Base-by-base conservation (phyloP, 208 protist species). In the Herpetomonas samuelpessoai region DNA sequence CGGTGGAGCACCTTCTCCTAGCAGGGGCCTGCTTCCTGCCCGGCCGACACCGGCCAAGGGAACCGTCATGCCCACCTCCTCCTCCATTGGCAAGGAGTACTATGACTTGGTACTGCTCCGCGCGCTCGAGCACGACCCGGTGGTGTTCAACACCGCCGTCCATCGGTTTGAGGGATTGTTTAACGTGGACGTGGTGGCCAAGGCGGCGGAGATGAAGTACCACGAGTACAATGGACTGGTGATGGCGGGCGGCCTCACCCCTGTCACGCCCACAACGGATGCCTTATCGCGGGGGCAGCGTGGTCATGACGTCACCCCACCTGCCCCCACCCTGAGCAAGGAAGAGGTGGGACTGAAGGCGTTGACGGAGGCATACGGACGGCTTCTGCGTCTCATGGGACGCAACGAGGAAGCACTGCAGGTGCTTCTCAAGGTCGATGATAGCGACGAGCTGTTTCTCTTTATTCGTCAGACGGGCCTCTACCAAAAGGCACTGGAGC, bases 51-150 rank as follows among this genome's bases (percentile, higher is more conserved):
- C n/a, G 19, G 56, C 41, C 26, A 31, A 61, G 19, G 35, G n/a
- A 6, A 35, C 35, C 21, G 2, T 21, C 21, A 9, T 45, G 22
- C 16, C 46, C 21, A 3, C 12, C 6, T 7, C 46, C 3, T 3
- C 3, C 0, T 58, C 65, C 24, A 91, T 91, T 28, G 62, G 55
- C 25, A 65, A 68, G 12, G 59, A 73, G 60, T 92, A 87, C 63
- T 92, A 92, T 62, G 76, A 83, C n/a, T 54, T 88, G 57, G 68
- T 92, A 39, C 68, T 92, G 29, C 64, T 86, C 52, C 71, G 79
- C 2, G 82, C 70, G 45, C 48, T 89, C 16, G 79, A 80, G 46
- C 65, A 67, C 35, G 45, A 80, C 51, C 31, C 54, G 12, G 39
- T 67, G 12, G 59, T 75, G 16, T 80, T 75, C 48, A 71, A 61